Percentiles rank a stretch among this genome's conserved stretches.
Conservation (phyloP, 192 early-diverging fungal species). For the Podila epicladia region DNA sequence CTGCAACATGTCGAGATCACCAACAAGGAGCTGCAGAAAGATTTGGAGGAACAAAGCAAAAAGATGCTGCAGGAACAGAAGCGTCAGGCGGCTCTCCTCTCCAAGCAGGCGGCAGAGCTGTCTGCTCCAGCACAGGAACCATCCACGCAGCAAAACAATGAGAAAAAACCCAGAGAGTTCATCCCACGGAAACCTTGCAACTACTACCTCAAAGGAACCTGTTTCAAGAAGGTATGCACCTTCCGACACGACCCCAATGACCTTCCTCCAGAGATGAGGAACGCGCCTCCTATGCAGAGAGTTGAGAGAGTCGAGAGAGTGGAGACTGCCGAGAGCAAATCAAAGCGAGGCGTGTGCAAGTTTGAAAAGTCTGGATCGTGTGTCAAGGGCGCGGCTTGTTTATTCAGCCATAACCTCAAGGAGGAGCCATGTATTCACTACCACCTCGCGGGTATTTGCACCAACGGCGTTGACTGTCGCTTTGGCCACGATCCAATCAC, state of each 20-base stretch:
- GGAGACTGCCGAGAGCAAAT: conserved; percentile 1
- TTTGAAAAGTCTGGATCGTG: conserved; percentile 19
- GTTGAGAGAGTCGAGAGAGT: background rate
- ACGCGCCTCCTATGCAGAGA: conserved; percentile 6
- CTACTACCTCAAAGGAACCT: conserved; percentile 23
- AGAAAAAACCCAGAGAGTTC: conserved; percentile 9
- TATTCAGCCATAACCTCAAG: conserved; percentile 17
- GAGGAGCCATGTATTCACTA: conserved; percentile 21
- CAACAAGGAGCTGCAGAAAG: conserved; percentile 28
- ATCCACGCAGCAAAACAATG: background rate
- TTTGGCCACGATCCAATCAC: conserved; percentile 23
- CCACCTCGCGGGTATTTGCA: conserved; percentile 12
- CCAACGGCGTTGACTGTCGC: conserved; percentile 7
- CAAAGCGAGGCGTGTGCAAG: conserved; percentile 19
- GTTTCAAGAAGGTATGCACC: conserved; percentile 12
- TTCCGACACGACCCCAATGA: conserved; percentile 28
- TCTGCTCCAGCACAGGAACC: background rate
- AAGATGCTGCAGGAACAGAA: conserved; percentile 30
- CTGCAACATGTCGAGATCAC: conserved; percentile 33
- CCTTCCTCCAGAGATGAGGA: background rate
- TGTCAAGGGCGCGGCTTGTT: conserved; percentile 22
- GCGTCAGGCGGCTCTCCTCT: conserved; percentile 8
- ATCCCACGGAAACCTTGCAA: conserved; percentile 26
- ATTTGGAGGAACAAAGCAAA: conserved; percentile 25
- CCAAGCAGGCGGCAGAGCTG: conserved; percentile 5